Evolutionary conservation across 768 basidiomycete species (phyloP).

Genomic region (Hemileccinum rubropunctum): DNA sequence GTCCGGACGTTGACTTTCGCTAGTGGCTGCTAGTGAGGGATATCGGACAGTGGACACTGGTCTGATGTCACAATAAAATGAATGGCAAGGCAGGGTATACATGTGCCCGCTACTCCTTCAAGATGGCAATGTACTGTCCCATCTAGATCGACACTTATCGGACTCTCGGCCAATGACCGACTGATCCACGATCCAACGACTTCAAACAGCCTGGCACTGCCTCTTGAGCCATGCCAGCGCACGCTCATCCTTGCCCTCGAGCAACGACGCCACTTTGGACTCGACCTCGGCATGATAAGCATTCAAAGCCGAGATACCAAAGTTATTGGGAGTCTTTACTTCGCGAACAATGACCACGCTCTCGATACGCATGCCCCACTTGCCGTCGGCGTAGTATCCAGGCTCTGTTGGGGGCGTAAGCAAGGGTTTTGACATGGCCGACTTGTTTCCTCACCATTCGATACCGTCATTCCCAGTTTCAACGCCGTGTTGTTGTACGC

Average conservation of each 20-base stretch:
- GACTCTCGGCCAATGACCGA: too few species aligned
- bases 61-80: background rate
- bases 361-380: conserved; percentile 92
- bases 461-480: conserved; percentile 86
- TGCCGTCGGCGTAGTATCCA: conserved; percentile 88
- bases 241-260: conserved; percentile 39
- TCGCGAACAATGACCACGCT: conserved; percentile 78
- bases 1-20: conserved; percentile 89
- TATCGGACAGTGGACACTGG: too few species aligned
- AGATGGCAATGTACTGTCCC: too few species aligned
- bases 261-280: conserved; percentile 52
- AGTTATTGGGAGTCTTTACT: conserved; percentile 69
- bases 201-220: conserved; percentile 14
- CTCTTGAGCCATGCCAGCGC: conserved; percentile 25
- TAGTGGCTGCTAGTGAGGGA: too few species aligned
- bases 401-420: conserved; percentile 66
- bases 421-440: background rate
- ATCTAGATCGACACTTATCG: too few species aligned
- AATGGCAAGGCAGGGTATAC: background rate
- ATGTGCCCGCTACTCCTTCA: too few species aligned
- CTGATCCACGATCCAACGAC: too few species aligned
- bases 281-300: conserved; percentile 73
- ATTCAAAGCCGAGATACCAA: conserved; percentile 91
- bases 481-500: conserved; percentile 69
- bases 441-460: conserved; percentile 53